Base-by-base conservation (phyloP, 805 yeast species). In the Metschnikowia similis region DNA sequence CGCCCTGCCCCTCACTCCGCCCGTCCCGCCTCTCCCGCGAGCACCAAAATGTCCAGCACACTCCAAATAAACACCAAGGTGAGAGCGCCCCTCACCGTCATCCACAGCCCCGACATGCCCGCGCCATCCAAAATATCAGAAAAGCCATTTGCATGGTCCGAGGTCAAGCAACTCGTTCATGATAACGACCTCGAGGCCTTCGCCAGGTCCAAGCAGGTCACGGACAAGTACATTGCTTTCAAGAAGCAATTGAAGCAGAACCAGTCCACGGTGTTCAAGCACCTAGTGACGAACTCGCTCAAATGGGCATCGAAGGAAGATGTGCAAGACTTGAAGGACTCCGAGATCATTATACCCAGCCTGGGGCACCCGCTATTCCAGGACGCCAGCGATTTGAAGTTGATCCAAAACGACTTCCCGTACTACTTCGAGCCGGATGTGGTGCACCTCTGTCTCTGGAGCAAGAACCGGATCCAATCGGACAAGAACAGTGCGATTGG, bases 361-460 rank as follows among this genome's bases (percentile, higher is more conserved):
- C 50, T 52, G 9, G 76, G 77, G 32, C 63, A 66, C 31, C 62
- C 69, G 38, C 68, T 83, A 31, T 76, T 80, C 55, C 63, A 68
- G 7, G 62, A 71, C 49, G 60, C 67, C 0, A 37, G 57, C 0
- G 85, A 82, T 58, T 60, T 77, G 27, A 72, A 69, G 48, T 73
- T 81, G 29, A 65, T 81, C 7, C 50, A 60, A 27, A 87, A 87
- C 61, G 83, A 81, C 52, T 87, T 83, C 65, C 90, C 90, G 0
- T 87, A 87, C 66, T 75, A 77, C 56, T 78, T 84, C 52, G 81
- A 75, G 35, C 54, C 61, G 0, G 72, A 71, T 39, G 74, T 84
- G 4, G 64, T 66, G 5, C 92, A 86, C 63, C 60, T 85, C 13
- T 77, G 87, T 40, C 74, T 83, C 1, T 87, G 94, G 92, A 74